phyloP scores from a whole-genome alignment of 176 grass and related monocot genomes.

The Alloteropsis semialata region DNA sequence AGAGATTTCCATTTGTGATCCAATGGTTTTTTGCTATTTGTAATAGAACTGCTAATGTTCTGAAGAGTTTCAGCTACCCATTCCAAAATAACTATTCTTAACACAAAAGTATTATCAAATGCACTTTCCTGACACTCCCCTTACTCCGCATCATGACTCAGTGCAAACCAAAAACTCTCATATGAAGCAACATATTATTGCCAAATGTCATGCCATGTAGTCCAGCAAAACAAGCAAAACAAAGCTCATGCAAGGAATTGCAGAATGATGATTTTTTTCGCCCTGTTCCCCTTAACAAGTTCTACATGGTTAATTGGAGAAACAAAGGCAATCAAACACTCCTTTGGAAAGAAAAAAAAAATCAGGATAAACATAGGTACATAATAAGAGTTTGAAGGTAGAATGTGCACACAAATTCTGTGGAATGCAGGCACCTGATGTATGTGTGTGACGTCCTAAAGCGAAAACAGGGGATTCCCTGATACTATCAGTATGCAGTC shows the following conservation, averaged over 20 bases:
- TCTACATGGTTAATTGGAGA: not conserved
- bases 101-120: not conserved
- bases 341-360: not conserved
- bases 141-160: not conserved
- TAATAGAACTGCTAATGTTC: not conserved
- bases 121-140: not conserved
- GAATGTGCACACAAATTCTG: not conserved
- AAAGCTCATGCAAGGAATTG: not conserved
- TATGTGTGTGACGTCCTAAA: not conserved
- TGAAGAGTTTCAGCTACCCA: not conserved
- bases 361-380: not conserved
- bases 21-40: too few species aligned
- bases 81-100: not conserved
- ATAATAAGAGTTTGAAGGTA: not conserved
- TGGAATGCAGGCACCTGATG: not conserved
- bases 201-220: not conserved
- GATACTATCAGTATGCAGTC: not conserved
- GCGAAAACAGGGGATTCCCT: not conserved
- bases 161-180: not conserved
- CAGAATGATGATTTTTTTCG: not conserved
- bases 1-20: not conserved
- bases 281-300: not conserved
- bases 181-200: not conserved
- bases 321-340: not conserved
- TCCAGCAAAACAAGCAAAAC: not conserved